Evolutionary conservation across 371 early-diverging fungal species (phyloP), one percentile per base, ranked within the genome.

Genomic region (Fennellomyces sp.): DNA sequence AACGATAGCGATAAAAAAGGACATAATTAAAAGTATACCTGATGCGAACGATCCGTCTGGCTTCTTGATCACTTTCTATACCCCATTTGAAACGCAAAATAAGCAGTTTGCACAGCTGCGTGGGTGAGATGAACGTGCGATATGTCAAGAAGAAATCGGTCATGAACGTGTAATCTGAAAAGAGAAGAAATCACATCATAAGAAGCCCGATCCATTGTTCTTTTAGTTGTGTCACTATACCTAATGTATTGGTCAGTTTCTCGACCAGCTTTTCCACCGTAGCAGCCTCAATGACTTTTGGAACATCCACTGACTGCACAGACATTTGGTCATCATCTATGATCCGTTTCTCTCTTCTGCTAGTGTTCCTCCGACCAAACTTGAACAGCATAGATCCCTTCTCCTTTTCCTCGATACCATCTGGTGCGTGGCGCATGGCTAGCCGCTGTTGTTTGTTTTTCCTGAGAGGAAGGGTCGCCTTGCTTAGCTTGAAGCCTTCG

Each of bases 71-170:
- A 35, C 71, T 70, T 29, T 69, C 64, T 23, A 89, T 54, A 25
- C 84, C 87, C 86, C 86, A 88, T 8, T 71, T 67, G 54, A 87
- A 86, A 19, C 90, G 75, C 17, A 81, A 65, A 19, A 86, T 72
- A 17, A 89, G 61, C 26, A 89, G 55, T 48, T 78, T 76, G 50
- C 86, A 81, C 26, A 89, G 58, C n/a, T 83, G 77, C 19, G 75
- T 52, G 1, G 88, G 82, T 1, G 75, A 64, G n/a, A 88, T 71
- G 52, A 89, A 89, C 17, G 80, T 72, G n/a, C 90, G 79, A 49
- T 86, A 89, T 23, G 86, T 86, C 52, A 89, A 70, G 66, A 89
- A 89, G 60, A 89, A 89, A 60, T 89, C 90, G 39, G 86, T 84
- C 73, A 89, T 73, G 33, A 85, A 87, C 7, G 84, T 87, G 61